Evolutionary conservation across 805 yeast species (phyloP), one percentile per base, ranked within the genome.

Genomic region (Scheffersomyces stipitis): DNA sequence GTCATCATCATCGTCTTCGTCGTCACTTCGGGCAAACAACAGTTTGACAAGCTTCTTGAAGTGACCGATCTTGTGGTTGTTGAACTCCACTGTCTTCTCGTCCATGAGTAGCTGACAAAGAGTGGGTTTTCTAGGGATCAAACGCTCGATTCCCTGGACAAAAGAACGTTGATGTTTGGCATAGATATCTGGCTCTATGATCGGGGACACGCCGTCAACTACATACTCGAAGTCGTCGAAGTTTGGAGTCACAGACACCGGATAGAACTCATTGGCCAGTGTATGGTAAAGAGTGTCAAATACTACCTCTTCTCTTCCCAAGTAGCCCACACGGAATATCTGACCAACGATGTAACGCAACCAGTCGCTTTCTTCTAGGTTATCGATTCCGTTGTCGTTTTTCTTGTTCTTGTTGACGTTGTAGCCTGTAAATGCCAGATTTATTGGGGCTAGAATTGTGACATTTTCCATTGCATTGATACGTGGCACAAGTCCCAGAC

Each of bases 381-480:
- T 38, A 18, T 40, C 44, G 28, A 31, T 17, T 10, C 12, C 22
- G 14, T 4, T 20, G 18, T 20, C 24, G 24, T 20, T 20, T 13
- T 41, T 30, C 23, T 46, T 52, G 34, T 42, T 26, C 13, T 37
- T 31, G 40, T 30, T 28, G 3, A 27, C 38, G 30, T 28, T 18
- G 18, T 20, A 28, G 14, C 54, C 52, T 4, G 64, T 67, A 56
- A 84, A 86, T 1, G 96, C 96, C 46, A 82, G 80, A 54, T 87
- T 87, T 9, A 83, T 73, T 0, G 96, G 95, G 1, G 95, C 95
- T 28, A 84, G 54, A n/a, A 87, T 59, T 0, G 96, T 86, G 39
- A 82, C 76, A 54, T 85, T 82, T 16, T 64, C 62, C 41, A 83
- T 55, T 15, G 62, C 62, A 51, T 85, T 86, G 22, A 87, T 55